Evolutionary conservation across 2,329 filamentous ascomycete genomes (phyloP).

Genomic region (Colletotrichum kahawae): DNA sequence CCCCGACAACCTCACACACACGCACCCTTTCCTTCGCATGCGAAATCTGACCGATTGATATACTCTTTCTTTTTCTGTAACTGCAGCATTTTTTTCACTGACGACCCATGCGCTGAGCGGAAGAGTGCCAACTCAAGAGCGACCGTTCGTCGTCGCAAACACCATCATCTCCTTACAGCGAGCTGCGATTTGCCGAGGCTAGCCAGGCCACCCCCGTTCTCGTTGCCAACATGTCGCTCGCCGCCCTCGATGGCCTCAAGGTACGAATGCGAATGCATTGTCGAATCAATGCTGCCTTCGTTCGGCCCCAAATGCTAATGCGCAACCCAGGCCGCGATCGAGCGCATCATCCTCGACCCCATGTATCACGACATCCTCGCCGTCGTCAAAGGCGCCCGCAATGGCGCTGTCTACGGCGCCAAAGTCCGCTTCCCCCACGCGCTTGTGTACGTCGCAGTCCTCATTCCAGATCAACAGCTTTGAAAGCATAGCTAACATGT

Average conservation of each 20-base stretch:
- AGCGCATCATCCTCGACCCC: constrained; percentile 81
- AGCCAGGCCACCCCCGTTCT: not conserved
- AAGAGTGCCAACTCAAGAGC: not conserved
- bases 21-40: not conserved
- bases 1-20: not conserved
- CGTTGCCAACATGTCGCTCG: constrained; percentile 14
- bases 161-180: not conserved
- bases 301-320: not conserved
- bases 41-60: not conserved
- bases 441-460: constrained; percentile 65
- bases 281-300: not conserved
- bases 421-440: constrained; percentile 99
- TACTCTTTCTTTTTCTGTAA: not conserved
- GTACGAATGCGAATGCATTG: not conserved
- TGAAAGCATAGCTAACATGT: not conserved
- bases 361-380: constrained; percentile 84
- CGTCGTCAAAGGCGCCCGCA: constrained; percentile 90
- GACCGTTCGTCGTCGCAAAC: not conserved
- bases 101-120: constrained; percentile 4
- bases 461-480: constrained; percentile 19
- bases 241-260: constrained; percentile 21
- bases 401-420: constrained; percentile 97
- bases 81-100: not conserved
- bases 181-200: constrained; percentile 18
- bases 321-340: constrained; percentile 65